Conservation (phyloP, 805 yeast species). For the Candida stauntonica region DNA sequence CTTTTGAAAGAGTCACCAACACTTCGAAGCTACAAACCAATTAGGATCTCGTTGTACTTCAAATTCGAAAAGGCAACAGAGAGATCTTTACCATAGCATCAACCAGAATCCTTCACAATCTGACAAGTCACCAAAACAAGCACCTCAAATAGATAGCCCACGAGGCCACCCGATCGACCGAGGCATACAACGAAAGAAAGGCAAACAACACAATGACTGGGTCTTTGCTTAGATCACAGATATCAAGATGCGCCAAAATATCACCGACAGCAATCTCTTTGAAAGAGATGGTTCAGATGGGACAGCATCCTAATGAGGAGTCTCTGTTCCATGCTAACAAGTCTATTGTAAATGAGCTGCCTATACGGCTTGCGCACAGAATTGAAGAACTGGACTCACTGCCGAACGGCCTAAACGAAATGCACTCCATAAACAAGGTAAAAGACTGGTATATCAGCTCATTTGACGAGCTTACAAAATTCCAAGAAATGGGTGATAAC, state of each 20-base stretch:
- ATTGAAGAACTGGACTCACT: conserved; percentile 79
- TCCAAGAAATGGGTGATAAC: conserved; percentile 27
- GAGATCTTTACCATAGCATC: too few relatives aligned
- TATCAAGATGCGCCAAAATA: conserved; percentile 51
- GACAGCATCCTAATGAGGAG: conserved; percentile 74
- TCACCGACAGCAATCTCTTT: conserved; percentile 83
- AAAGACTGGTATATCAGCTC: conserved; percentile 89
- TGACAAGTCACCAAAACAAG: too few relatives aligned
- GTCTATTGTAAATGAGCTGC: conserved; percentile 81
- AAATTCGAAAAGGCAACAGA: too few relatives aligned
- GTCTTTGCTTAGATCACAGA: conserved; percentile 21
- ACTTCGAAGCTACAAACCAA: too few relatives aligned
- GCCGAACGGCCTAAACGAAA: conserved; percentile 67
- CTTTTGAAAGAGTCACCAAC: neutral
- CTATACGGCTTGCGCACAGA: conserved; percentile 79
- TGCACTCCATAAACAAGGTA: conserved; percentile 73
- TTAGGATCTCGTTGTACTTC: too few relatives aligned
- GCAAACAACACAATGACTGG: neutral
- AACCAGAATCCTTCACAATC: too few relatives aligned
- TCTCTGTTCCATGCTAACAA: conserved; percentile 77
- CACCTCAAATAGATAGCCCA: too few relatives aligned
- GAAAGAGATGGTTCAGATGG: conserved; percentile 89
- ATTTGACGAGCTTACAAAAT: conserved; percentile 71
- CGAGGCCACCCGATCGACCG: too few relatives aligned
- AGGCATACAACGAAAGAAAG: too few relatives aligned